Conservation (phyloP, 495 filamentous ascomycete species). For the Penicillium paxilli region DNA sequence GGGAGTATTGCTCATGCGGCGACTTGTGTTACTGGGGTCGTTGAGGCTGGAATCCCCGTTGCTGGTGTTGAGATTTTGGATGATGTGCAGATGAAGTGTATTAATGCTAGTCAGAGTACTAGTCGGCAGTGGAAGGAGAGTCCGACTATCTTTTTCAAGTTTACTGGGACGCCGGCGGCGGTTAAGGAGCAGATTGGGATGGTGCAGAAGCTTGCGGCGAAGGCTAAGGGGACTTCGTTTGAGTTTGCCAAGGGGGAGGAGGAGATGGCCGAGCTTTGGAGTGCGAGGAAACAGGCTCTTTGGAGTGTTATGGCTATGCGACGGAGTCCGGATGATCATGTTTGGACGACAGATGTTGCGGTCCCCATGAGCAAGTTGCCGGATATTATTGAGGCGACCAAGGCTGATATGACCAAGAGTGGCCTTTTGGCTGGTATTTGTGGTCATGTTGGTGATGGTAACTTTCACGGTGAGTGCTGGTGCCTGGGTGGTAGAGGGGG, state of each 20-base stretch:
- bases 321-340: conserved; percentile 53
- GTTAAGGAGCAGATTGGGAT: conserved; percentile 62
- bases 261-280: conserved; percentile 61
- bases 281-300: conserved; percentile 59
- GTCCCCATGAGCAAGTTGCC: conserved; percentile 63
- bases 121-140: conserved; percentile 58
- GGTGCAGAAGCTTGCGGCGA: conserved; percentile 55
- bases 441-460: conserved; percentile 70
- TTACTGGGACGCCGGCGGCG: conserved; percentile 55
- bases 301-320: conserved; percentile 63
- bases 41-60: conserved; percentile 61
- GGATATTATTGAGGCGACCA: conserved; percentile 64
- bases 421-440: conserved; percentile 60
- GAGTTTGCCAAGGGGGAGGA: conserved; percentile 58
- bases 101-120: conserved; percentile 59
- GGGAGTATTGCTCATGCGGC: conserved; percentile 56
- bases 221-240: conserved; percentile 49
- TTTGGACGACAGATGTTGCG: conserved; percentile 68
- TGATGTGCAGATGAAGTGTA: conserved; percentile 65
- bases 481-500: background rate
- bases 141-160: conserved; percentile 68
- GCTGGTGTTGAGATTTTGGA: conserved; percentile 66
- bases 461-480: conserved; percentile 55
- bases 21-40: conserved; percentile 58
- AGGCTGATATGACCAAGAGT: conserved; percentile 55